Evolutionary conservation across 495 filamentous ascomycete genomes (phyloP), one percentile per base, ranked within the genome.

Genomic region (Penicillium fimorum): DNA sequence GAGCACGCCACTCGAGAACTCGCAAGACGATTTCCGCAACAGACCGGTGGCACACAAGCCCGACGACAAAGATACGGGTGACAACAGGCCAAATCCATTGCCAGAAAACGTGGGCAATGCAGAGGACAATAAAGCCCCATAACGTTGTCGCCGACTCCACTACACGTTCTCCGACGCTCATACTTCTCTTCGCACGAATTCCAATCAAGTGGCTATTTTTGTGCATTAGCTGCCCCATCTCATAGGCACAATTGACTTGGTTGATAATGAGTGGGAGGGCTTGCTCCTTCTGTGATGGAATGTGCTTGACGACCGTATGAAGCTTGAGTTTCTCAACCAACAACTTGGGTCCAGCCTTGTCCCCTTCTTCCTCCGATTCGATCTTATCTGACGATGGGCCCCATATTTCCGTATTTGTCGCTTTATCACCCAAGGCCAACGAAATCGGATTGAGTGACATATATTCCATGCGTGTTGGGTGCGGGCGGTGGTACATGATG

Each of bases 211-310:
- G 83, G 46, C 91, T 87, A 59, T 99, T 99, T 62, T 87, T 91
- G 60, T 92, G 87, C 55, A 97, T 81, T 40, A 97, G 74, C 56
- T 85, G 79, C 40, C 89, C 85, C 60, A 97, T 78, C 65, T 99
- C 94, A 73, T 86, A 91, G 1, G 93, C 89, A 75, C 94, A 97
- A 66, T 99, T 99, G 65, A 97, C 87, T 70, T 99, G 94, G 63
- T 93, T 92, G 56, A 97, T 82, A 53, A 97, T 93, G 27, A 82
- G 86, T 12, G 85, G 82, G 29, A 99, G 79, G 8, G 87, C 83
- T 52, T 82, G 79, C 64, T 97, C 94, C 67, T 96, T 96, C 56
- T 86, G 81, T 2, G 95, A 92, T 5, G 85, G 82, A 3, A 81
- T 73, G 61, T 88, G 89, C 64, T 79, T 86, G 40, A 89, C 75